Base-by-base conservation (phyloP, 139 green algal genomes). In the Chlorokybus atmophyticus region DNA sequence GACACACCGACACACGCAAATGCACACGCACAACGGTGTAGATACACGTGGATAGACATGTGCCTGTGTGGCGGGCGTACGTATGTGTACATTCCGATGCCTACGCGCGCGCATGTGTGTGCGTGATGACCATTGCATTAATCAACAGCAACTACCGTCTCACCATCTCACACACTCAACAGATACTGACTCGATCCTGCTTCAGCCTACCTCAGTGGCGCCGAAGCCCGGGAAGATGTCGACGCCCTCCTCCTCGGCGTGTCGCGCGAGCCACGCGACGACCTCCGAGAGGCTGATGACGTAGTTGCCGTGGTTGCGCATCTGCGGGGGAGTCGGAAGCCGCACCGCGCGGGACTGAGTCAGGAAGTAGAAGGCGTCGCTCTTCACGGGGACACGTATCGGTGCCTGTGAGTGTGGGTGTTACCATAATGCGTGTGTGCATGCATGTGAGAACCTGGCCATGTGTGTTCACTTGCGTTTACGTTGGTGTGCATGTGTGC, bases 161-260 rank as follows among this genome's bases (percentile, higher is more conserved):
- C n/a, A n/a, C n/a, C n/a, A n/a, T n/a, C n/a, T n/a, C n/a, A n/a
- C n/a, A n/a, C n/a, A n/a, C n/a, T n/a, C n/a, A n/a, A n/a, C n/a
- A n/a, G n/a, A 17, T 29, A 55, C 17, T 14, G 28, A 38, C 28
- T 55, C 10, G 10, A 14, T 55, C 24, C 28, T 10, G 21, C 14
- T 4, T 24, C 38, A 23, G 5, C 52, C 5, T 3, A 83, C 51
- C 57, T 77, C 55, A 3, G 40, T 66, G 2, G 57, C 87, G 5
- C 83, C 76, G 65, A 93, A 96, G 0, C 87, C 88, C 0, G 87
- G 74, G 57, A 79, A 90, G 4, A 96, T 73, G 41, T 96, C 88
- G 39, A 95, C 88, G 1, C 87, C 88, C 4, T 82, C 28, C 14
- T 73, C 76, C 71, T 96, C 86, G 2, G 88, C 87, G 17, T 79